Evolutionary conservation across 2,329 filamentous ascomycete species (phyloP).

Genomic region (Tolypocladium sp.): DNA sequence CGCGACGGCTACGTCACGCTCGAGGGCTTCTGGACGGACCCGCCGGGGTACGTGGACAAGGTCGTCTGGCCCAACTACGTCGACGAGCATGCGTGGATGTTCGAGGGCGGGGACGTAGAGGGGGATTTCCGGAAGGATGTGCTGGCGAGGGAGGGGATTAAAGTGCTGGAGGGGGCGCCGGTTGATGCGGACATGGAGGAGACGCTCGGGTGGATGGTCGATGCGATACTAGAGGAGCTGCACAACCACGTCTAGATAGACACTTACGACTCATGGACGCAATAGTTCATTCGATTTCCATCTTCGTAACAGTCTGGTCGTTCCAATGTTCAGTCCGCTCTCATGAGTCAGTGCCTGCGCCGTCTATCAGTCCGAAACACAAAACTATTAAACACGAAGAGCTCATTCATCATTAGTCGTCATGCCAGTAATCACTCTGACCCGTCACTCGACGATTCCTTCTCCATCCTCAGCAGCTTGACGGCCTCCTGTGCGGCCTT

Average conservation of each 20-base stretch:
- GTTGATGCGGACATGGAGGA: slow-evolving; percentile 50
- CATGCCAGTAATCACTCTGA: not conserved
- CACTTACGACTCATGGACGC: not conserved
- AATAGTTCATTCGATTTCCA: not conserved
- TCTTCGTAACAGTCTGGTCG: not conserved
- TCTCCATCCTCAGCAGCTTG: slow-evolving; percentile 17
- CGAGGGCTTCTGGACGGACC: slow-evolving; percentile 92
- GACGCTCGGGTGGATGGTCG: slow-evolving; percentile 60
- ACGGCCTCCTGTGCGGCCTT: slow-evolving; percentile 46
- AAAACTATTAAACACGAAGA: not conserved
- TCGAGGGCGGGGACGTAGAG: slow-evolving; percentile 59
- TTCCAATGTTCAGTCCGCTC: not conserved
- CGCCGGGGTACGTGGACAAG: slow-evolving; percentile 85
- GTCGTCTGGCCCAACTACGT: slow-evolving; percentile 96
- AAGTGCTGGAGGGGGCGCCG: slow-evolving; percentile 35
- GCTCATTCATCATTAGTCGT: not conserved
- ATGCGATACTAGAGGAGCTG: slow-evolving; percentile 43
- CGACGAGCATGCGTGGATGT: slow-evolving; percentile 71
- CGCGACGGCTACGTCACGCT: slow-evolving; percentile 70
- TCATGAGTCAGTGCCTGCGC: not conserved
- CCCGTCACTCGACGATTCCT: not conserved
- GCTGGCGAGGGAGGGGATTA: slow-evolving; percentile 33
- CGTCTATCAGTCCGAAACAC: not conserved
- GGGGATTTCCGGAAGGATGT: slow-evolving; percentile 39
- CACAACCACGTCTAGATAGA: slow-evolving; percentile 14